Conservation (phyloP, 306 rosid species). For the Lathyrus tuberosus region DNA sequence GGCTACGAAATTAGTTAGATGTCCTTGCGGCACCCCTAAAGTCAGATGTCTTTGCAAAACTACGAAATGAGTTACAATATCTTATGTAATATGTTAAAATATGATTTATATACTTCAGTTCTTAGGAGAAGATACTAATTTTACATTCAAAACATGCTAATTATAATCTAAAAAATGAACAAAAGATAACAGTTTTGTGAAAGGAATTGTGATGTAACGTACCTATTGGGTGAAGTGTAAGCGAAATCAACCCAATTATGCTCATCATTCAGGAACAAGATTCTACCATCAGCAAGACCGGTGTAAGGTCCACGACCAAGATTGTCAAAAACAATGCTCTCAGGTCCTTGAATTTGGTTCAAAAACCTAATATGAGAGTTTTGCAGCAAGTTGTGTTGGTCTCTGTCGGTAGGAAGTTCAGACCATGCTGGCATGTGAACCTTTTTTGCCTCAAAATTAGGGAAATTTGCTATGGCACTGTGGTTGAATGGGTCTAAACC, state of each 20-base stretch:
- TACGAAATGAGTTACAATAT: too few species aligned
- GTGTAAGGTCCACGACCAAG: constrained; percentile 94
- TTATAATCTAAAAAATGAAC: neutral
- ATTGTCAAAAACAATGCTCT: constrained; percentile 79
- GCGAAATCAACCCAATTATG: constrained; percentile 75
- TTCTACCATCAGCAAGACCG: constrained; percentile 89
- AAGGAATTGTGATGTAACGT: constrained; percentile 4
- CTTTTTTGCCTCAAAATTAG: constrained; percentile 52
- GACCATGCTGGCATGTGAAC: constrained; percentile 69
- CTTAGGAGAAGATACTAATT: too few species aligned
- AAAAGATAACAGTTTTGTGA: neutral
- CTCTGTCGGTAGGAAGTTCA: constrained; percentile 56
- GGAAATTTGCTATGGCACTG: constrained; percentile 65
- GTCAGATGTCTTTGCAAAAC: too few species aligned
- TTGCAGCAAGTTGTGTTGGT: constrained; percentile 66
- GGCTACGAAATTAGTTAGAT: too few species aligned
- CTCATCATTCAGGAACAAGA: constrained; percentile 73
- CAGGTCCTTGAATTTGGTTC: constrained; percentile 86
- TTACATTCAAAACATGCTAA: too few species aligned
- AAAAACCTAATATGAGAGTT: constrained; percentile 75
- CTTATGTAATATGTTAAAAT: too few species aligned
- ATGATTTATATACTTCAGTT: too few species aligned
- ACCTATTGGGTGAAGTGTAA: constrained; percentile 78
- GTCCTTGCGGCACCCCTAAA: too few species aligned
- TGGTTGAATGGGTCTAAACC: constrained; percentile 76